Conservation (phyloP, 768 basidiomycete genomes). For the Sarcomyxa edulis region DNA sequence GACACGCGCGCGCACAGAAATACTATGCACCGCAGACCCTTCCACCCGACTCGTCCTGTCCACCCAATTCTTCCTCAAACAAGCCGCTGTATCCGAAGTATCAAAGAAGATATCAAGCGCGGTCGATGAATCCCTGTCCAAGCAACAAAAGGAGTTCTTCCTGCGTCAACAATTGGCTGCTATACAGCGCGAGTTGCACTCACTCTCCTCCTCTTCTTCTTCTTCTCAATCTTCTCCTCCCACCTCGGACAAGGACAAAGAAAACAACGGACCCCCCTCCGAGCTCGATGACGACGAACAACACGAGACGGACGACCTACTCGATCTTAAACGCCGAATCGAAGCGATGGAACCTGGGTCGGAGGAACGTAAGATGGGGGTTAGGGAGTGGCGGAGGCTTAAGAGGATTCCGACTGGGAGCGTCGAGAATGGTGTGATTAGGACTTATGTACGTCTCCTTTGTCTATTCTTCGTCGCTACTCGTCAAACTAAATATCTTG, state of each 20-base stretch:
- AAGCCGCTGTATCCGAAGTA: slow-evolving; percentile 74
- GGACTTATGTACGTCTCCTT: slow-evolving; percentile 76
- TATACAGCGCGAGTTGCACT: slow-evolving; percentile 70
- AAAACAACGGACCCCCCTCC: slow-evolving; percentile 28
- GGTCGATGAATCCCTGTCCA: slow-evolving; percentile 80
- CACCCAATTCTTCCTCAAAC: slow-evolving; percentile 68
- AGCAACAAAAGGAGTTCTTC: slow-evolving; percentile 86
- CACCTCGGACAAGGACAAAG: slow-evolving; percentile 17
- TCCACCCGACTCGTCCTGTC: slow-evolving; percentile 62
- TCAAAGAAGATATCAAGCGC: slow-evolving; percentile 75
- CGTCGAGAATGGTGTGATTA: slow-evolving; percentile 86
- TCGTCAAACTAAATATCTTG: background rate
- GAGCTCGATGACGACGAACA: slow-evolving; percentile 77
- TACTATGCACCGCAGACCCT: slow-evolving; percentile 54
- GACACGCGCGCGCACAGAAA: no score
- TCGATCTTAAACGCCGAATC: slow-evolving; percentile 65
- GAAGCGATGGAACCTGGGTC: slow-evolving; percentile 68
- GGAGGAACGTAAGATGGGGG: slow-evolving; percentile 79
- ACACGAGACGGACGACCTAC: slow-evolving; percentile 76
- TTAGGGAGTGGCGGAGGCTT: slow-evolving; percentile 78
- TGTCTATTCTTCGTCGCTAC: no score
- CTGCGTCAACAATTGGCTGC: slow-evolving; percentile 79
- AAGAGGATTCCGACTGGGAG: slow-evolving; percentile 87
- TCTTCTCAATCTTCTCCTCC: slow-evolving; percentile 13
- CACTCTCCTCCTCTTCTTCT: slow-evolving; percentile 26